Conservation (phyloP, 2,329 filamentous ascomycete genomes). For the Botryotinia narcissicola region DNA sequence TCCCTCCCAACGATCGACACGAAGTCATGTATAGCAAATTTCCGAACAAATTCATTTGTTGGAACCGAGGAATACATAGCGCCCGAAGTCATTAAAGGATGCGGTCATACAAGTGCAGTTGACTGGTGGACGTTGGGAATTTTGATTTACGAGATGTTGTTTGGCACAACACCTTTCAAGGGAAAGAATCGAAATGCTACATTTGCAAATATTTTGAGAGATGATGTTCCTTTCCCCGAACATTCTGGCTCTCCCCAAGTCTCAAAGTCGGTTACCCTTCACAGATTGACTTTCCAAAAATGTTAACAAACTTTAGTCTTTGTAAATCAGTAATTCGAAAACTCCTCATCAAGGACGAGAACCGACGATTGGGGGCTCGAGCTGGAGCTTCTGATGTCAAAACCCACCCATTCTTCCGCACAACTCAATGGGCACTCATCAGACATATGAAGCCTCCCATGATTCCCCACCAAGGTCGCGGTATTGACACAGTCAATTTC, state of each 20-base stretch:
- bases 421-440: slow-evolving; percentile 94
- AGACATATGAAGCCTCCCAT: slow-evolving; percentile 98
- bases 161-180: slow-evolving; percentile 97
- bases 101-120: slow-evolving; percentile 95
- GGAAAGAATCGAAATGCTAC: slow-evolving; percentile 98
- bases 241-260: slow-evolving; percentile 79
- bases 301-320: slow-evolving; percentile 63
- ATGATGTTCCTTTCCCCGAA: slow-evolving; percentile 95
- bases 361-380: slow-evolving; percentile 85
- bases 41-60: slow-evolving; percentile 97
- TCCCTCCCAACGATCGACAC: slow-evolving; percentile 97
- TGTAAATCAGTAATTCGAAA: slow-evolving; percentile 97
- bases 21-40: slow-evolving; percentile 96
- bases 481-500: slow-evolving; percentile 94
- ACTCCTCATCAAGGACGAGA: slow-evolving; percentile 96
- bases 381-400: slow-evolving; percentile 98
- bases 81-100: slow-evolving; percentile 97
- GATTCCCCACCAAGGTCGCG: slow-evolving; percentile 84
- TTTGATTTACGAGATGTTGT: slow-evolving; percentile 97
- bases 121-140: slow-evolving; percentile 99
- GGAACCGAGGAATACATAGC: slow-evolving; percentile 99
- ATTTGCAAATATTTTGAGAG: slow-evolving; percentile 93
- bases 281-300: not conserved
- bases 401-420: slow-evolving; percentile 90
- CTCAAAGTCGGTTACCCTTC: slow-evolving; percentile 70